Evolutionary conservation across 1,139 yeast species (phyloP).

Genomic region (Magnusiomyces paraingens): DNA sequence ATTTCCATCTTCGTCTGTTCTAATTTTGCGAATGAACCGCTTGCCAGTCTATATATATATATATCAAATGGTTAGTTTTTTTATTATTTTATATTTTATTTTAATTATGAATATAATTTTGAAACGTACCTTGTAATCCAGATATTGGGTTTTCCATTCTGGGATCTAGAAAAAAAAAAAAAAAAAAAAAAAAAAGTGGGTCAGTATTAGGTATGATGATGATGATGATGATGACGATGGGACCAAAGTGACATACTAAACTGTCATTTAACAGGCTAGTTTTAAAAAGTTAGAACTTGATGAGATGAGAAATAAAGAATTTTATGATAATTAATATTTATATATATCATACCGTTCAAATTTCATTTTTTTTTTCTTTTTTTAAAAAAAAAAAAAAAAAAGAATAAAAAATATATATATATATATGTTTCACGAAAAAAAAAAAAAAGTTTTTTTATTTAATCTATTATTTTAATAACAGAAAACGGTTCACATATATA

Average conservation of each 20-base stretch:
- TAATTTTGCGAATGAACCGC: constrained; percentile 42
- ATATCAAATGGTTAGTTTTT: not conserved
- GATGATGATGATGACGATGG: constrained; percentile 8
- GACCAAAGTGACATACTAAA: not conserved
- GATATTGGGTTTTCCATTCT: constrained; percentile 79
- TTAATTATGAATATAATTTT: too few species aligned
- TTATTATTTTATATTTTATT: too few species aligned
- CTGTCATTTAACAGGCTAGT: not conserved
- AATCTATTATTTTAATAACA: too few species aligned
- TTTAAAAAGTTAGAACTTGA: constrained; percentile 27
- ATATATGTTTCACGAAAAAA: too few species aligned
- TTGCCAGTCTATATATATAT: not conserved
- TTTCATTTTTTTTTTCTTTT: constrained; percentile 31
- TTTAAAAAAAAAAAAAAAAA: too few species aligned
- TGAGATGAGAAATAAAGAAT: constrained; percentile 32
- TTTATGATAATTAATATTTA: too few species aligned
- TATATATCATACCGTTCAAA: constrained; percentile 28
- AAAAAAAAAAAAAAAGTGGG: constrained; percentile 8
- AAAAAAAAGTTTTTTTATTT: too few species aligned
- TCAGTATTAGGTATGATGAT: constrained; percentile 1
- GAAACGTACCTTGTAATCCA: constrained; percentile 54
- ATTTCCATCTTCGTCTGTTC: constrained; percentile 42
- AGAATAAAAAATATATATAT: too few species aligned
- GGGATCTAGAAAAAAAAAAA: constrained; percentile 58
- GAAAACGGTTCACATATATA: too few species aligned